Base-by-base conservation (phyloP, 495 filamentous ascomycete species). In the Jackrogersella minutella region DNA sequence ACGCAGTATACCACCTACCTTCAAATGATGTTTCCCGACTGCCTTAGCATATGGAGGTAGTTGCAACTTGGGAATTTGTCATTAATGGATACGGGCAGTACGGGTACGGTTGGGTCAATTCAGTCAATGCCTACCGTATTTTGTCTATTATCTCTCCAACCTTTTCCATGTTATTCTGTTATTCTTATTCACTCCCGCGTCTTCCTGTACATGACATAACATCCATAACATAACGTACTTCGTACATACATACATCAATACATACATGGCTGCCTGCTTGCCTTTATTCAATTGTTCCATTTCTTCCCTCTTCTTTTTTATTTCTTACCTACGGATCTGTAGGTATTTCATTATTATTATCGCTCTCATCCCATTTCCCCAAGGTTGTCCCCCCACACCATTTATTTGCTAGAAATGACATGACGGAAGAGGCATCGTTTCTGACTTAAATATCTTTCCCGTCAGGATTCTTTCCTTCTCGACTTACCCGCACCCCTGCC, bases 401-500 rank as follows among this genome's bases (percentile, higher is more conserved):
- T 28, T 37, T 13, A 30, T 6, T 43, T 24, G 22, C 52, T 14
- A 37, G 44, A 66, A 60, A 21, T 16, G 44, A 62, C 53, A 68
- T 61, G 61, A 61, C 55, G 56, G 55, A 58, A 61, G 56, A 58
- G 49, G 47, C 43, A 69, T 69, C 44, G 43, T 52, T 64, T 64
- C 51, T 57, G 43, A 61, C 60, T 26, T 64, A 56, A 61, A 60
- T n/a, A n/a, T 39, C 53, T 52, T 54, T 56, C 49, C 61, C 58
- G 60, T 54, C 34, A 69, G 66, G 53, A 62, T 68, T 49, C 41
- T 46, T 30, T 46, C 40, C 54, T 63, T 64, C 60, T 63, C 40
- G 65, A 68, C 31, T 46, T 56, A 49, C 19, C 43, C 53, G 40
- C 24, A 66, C 52, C 67, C 67, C 67, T 70, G 67, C 53, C 52